phyloP scores from a whole-genome alignment of 2,329 filamentous ascomycete species.

The Talaromyces sp. region DNA sequence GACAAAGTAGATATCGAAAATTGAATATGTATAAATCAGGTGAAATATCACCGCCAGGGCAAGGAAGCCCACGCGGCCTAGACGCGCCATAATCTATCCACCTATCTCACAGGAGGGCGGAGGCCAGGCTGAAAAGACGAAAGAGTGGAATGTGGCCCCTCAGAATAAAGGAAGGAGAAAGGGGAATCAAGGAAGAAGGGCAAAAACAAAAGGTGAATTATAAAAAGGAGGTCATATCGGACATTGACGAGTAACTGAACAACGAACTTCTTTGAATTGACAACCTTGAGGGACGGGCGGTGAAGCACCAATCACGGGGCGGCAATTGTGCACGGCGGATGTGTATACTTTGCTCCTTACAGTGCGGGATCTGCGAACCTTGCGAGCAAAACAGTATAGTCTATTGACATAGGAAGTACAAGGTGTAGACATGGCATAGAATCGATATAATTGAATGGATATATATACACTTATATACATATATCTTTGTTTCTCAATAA shows the following conservation, averaged over 20 bases:
- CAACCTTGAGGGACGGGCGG: slow-evolving; percentile 26
- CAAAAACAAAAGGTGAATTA: not conserved
- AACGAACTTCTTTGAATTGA: slow-evolving; percentile 15
- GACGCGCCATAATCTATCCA: slow-evolving; percentile 49
- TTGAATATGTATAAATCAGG: slow-evolving; percentile 88
- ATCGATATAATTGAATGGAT: too few relatives aligned
- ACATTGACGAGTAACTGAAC: slow-evolving; percentile 7
- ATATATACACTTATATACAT: too few relatives aligned
- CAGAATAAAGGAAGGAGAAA: slow-evolving; percentile 11
- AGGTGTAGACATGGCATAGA: too few relatives aligned
- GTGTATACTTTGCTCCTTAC: slow-evolving; percentile 12
- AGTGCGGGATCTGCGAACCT: not conserved
- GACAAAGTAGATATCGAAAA: slow-evolving; percentile 98
- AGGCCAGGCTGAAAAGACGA: not conserved
- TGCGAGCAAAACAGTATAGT: too few relatives aligned
- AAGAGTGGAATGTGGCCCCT: slow-evolving; percentile 27
- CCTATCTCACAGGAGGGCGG: slow-evolving; percentile 11
- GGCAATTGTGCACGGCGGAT: slow-evolving; percentile 21
- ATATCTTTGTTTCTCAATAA: not conserved
- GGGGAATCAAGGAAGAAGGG: slow-evolving; percentile 2
- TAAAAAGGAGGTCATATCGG: slow-evolving; percentile 23
- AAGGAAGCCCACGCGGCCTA: slow-evolving; percentile 78
- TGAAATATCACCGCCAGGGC: slow-evolving; percentile 90
- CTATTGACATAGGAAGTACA: too few relatives aligned
- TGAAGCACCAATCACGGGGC: slow-evolving; percentile 27